Evolutionary conservation across 2,329 filamentous ascomycete species (phyloP), one percentile per base, ranked within the genome.

Genomic region (Colletotrichum zoysiae): DNA sequence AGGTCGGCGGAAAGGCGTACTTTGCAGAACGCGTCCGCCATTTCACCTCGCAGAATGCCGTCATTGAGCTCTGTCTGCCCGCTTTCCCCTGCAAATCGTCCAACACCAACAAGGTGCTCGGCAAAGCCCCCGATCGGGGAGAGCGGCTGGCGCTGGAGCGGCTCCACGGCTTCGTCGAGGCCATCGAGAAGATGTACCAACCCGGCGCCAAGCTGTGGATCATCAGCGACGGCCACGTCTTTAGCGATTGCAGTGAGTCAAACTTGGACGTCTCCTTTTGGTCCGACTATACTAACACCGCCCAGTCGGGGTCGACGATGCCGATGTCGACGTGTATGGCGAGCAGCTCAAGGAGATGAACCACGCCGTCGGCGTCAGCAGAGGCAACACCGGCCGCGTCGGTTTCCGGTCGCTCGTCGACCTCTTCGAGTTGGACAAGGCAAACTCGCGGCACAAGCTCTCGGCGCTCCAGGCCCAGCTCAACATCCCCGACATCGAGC

Each of bases 291-390:
- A 42, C 53, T 73, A 33, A 57, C 35, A 14, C 2, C 14, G 14
- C 35, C 8, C 65, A 80, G 79, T 85, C 51, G 83, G 84, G 11
- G 83, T 84, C 42, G 83, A 84, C 33, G 83, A 86, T 71, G 77
- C 77, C 30, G 78, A 79, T 56, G 83, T 85, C 16, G 82, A 84
- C 56, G 71, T 71, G 11, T 85, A 85, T 70, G 79, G 81, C 50
- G 77, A 75, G 11, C 76, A 78, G 12, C 76, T 85, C 61, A 79
- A 79, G 38, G 78, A 79, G 23, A 81, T 84, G 76, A 83, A 83
- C 64, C 74, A 77, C 9, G 71, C 70, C 63, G 66, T 81, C 67
- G 66, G 76, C 5, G 23, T 65, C 18, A 74, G 74, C 55, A 78
- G 65, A 71, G 77, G 76, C 16, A 74, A 74, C 20, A 53, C 56